Evolutionary conservation across 331 rosid genomes (phyloP), one percentile per base, ranked within the genome.

Genomic region (Rhamnella rubrinervis): DNA sequence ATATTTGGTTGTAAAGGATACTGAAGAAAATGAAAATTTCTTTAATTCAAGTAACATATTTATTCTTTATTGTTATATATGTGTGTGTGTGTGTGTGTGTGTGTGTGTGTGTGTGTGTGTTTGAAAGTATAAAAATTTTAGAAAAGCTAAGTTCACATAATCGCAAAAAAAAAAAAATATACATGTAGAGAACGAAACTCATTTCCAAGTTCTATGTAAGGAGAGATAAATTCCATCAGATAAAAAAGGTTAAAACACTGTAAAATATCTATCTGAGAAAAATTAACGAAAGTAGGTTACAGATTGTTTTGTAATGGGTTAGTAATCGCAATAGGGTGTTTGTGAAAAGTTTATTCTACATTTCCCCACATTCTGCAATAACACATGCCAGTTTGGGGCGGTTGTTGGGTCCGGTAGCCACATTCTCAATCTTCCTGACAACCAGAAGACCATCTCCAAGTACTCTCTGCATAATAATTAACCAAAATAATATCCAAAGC

Each of bases 381-480:
- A 87, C 82, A 11, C 97, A 87, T 37, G 89, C 82, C 78, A 91
- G 78, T 55, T 95, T 95, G 12, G 99, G 99, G 74, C 93, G 81
- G 81, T 91, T 91, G 75, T 85, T 87, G 51, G 97, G 97, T 75
- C 96, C 97, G 4, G 96, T 85, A 55, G 99, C 97, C 61, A 95
- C 99, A 66, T 95, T 95, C 81, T 95, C 99, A 51, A 95, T 91
- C 90, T 91, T 95, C 85, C 99, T 85, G 38, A 91, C 89, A 55
- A 95, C 97, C 88, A 95, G 55, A 83, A 95, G 97, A 66, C 99
- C 99, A 55, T 95, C 99, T 71, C 99, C 99, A 51, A 95, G 95
- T 57, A 95, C 99, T 81, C 97, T 91, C 97, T 89, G 85, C 89
- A 86, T 11, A 21, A 51, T 71, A 51, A 13, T 74, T 35, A 20